These are phyloP conservation scores for Plenodomus tracheiphilus DNA, from an alignment of 2,329 filamentous ascomycete species.

Conservation along the genomic window DNA sequence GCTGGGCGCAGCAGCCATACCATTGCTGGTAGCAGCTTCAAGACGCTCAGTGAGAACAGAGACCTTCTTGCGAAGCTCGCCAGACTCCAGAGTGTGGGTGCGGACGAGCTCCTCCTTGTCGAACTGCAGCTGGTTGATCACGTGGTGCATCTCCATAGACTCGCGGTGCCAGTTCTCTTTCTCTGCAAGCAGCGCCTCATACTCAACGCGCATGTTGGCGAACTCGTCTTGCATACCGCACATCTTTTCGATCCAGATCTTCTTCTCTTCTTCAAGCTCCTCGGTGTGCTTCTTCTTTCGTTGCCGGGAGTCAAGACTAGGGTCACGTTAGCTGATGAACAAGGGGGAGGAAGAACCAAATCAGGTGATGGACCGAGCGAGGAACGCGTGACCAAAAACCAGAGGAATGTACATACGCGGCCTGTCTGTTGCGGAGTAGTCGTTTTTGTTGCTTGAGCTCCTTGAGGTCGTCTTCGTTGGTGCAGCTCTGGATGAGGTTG, in stretches of 20 bases:
- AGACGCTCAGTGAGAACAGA: slow-evolving; percentile 75
- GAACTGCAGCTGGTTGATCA: slow-evolving; percentile 74
- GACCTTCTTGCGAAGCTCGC: slow-evolving; percentile 90
- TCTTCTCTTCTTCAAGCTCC: slow-evolving; percentile 95
- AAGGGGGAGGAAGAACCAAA: slow-evolving; percentile 37
- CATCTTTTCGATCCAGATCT: slow-evolving; percentile 79
- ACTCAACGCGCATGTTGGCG: slow-evolving; percentile 66
- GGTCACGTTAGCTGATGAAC: slow-evolving; percentile 42
- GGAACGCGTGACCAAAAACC: slow-evolving; percentile 50
- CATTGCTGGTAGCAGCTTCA: slow-evolving; percentile 57
- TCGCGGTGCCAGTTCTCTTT: slow-evolving; percentile 72
- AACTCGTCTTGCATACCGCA: slow-evolving; percentile 78
- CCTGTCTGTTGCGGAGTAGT: slow-evolving; percentile 90
- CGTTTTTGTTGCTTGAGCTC: slow-evolving; percentile 98
- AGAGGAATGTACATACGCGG: slow-evolving; percentile 68
- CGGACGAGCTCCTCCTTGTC: slow-evolving; percentile 93
- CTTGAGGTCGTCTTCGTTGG: slow-evolving; percentile 91
- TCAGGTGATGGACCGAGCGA: slow-evolving; percentile 31
- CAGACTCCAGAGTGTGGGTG: slow-evolving; percentile 84
- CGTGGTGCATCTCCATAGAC: slow-evolving; percentile 73
- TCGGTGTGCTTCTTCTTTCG: slow-evolving; percentile 99
- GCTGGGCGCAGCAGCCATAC: slow-evolving; percentile 56
- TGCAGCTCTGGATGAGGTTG: slow-evolving; percentile 83
- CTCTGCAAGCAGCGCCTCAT: slow-evolving; percentile 51
- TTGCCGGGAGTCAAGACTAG: slow-evolving; percentile 90